phyloP scores from a whole-genome alignment of 1,284 basidiomycete species.

The Athelia sp. region DNA sequence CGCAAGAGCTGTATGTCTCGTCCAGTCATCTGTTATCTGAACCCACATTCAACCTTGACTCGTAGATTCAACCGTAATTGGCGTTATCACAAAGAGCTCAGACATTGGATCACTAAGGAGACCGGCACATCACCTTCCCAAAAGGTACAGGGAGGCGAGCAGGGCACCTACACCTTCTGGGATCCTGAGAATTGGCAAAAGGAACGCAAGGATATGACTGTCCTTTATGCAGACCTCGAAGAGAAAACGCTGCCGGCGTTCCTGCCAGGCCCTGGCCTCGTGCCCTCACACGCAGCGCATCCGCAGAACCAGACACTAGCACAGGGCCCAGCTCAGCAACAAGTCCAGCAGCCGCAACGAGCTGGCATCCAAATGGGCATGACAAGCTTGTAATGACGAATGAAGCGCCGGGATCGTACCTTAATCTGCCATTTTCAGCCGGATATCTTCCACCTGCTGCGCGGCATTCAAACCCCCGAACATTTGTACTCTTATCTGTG shows the following conservation, averaged over 20 bases:
- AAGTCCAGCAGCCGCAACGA: slow-evolving; percentile 18
- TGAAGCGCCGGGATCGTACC: slow-evolving; percentile 8
- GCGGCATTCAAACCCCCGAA: slow-evolving; percentile 6
- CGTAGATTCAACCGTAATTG: slow-evolving; percentile 91
- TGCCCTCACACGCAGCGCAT: slow-evolving; percentile 31
- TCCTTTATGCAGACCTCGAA: slow-evolving; percentile 83
- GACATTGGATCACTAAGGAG: slow-evolving; percentile 95
- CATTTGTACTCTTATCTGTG: slow-evolving; percentile 30
- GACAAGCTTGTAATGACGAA: slow-evolving; percentile 24
- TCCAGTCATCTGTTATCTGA: slow-evolving; percentile 3
- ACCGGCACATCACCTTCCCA: slow-evolving; percentile 76
- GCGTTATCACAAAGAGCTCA: slow-evolving; percentile 95
- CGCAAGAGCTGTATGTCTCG: slow-evolving; percentile 83
- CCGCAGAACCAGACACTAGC: slow-evolving; percentile 16
- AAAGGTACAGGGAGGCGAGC: slow-evolving; percentile 87
- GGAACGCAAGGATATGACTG: slow-evolving; percentile 82
- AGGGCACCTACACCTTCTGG: slow-evolving; percentile 89
- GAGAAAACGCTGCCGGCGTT: slow-evolving; percentile 74
- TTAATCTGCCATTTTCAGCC: slow-evolving; percentile 9
- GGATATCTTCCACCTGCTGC: slow-evolving; percentile 4
- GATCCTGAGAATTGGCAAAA: slow-evolving; percentile 88
- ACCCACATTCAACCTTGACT: slow-evolving; percentile 3
- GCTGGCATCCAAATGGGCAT: slow-evolving; percentile 30
- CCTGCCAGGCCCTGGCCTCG: slow-evolving; percentile 46
- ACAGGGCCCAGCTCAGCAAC: slow-evolving; percentile 29